Base-by-base conservation (phyloP, 768 basidiomycete species). In the Lactarius deliciosus region DNA sequence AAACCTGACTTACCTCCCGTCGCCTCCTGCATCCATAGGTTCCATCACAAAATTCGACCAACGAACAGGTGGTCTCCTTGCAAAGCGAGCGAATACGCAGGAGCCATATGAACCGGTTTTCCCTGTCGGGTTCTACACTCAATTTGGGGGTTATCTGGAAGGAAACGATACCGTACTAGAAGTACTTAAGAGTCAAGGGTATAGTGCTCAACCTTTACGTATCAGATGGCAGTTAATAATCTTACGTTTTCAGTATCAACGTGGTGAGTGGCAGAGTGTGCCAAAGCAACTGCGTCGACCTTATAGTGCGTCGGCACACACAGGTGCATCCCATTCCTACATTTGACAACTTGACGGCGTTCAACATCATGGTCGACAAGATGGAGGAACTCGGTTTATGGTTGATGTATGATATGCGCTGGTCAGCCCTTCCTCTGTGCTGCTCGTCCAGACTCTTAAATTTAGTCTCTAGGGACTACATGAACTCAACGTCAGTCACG, bases 331-430 rank as follows among this genome's bases (percentile, higher is more conserved):
- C 89, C 2, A 77, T 91, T 5, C 91, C 92, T 0, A 75, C 83
- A 0, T 91, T 88, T 66, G 80, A 81, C 67, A 85, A 89, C 70
- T 68, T 86, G 40, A 85, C 86, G 0, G 80, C 80, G 0, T 76
- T 91, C 0, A 81, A 85, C 41, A 65, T 79, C 58, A 85, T 90
- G 32, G 72, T 92, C 8, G 86, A 91, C 71, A 78, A 81, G 53
- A 90, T 92, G 87, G 85, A 91, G 74, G 82, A 87, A 66, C 84
- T 86, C 0, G 84, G 83, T 0, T 68, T 86, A 3, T 93, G 88
- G 72, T 80, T 92, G 63, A 91, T 92, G 85, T 94, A 93, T 69
- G 90, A 92, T 73, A 92, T 93, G 90, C 82, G 90, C 58, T 79
- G 60, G 83, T 84, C 34, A 57, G 78, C n/a, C 15, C 28, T 45